phyloP scores from a whole-genome alignment of 1,284 basidiomycete genomes.

The Puccinia triticina region DNA sequence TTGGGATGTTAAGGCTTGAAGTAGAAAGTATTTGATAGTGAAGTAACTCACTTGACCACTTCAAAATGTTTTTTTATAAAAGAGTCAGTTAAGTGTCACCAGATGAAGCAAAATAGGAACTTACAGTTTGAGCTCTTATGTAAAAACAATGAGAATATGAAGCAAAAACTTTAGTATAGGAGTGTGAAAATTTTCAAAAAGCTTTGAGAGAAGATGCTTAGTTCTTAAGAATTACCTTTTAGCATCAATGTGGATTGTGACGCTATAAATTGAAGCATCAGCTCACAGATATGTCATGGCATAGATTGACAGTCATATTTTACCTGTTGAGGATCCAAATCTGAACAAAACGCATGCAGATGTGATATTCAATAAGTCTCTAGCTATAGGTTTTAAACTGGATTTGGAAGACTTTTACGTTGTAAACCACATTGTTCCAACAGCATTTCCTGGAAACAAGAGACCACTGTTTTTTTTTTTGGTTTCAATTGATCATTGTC shows the following conservation, averaged over 20 bases:
- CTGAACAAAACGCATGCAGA: conserved; percentile 3
- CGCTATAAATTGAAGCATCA: neutral
- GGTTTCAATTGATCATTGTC: neutral
- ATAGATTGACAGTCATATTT: neutral
- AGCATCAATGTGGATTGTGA: conserved; percentile 48
- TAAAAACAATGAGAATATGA: neutral
- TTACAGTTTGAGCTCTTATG: conserved; percentile 49
- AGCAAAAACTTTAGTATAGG: neutral
- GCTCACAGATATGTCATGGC: neutral
- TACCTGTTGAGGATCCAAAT: conserved; percentile 48
- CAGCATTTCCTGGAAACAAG: conserved; percentile 50
- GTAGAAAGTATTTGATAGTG: neutral
- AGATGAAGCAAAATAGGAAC: neutral
- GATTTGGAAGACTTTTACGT: neutral
- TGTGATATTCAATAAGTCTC: neutral
- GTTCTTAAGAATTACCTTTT: conserved; percentile 16
- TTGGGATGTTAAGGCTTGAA: neutral
- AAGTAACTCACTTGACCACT: conserved; percentile 36
- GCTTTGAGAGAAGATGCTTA: neutral
- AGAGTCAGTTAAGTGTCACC: neutral
- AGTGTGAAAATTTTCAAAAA: neutral
- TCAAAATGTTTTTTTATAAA: neutral
- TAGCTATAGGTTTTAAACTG: neutral
- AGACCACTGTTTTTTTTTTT: conserved; percentile 28
- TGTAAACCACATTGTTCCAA: conserved; percentile 45